A percentile compares a stretch with the other conserved stretches of the same genome.
These are phyloP conservation scores for Cubamyces sp. DNA, from an alignment of 768 basidiomycete species.

Conservation along the genomic window DNA sequence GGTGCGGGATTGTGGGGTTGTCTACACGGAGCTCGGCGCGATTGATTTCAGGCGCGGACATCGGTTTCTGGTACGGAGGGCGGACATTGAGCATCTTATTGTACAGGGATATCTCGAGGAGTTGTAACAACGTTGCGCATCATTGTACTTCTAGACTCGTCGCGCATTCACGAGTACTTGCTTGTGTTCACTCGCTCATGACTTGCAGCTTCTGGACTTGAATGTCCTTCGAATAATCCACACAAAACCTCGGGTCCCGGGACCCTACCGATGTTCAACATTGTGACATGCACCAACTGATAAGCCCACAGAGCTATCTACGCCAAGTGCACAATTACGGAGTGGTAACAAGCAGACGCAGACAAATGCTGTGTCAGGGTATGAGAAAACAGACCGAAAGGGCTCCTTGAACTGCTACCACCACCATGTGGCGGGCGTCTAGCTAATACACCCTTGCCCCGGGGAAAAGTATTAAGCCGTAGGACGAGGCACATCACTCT, in stretches of 20 bases:
- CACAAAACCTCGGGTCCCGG: conserved; percentile 1
- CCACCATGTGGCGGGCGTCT: too few species aligned
- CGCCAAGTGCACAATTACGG: conserved; percentile 15
- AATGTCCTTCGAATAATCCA: not conserved
- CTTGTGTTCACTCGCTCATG: too few species aligned
- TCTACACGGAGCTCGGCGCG: conserved; percentile 89
- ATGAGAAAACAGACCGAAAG: conserved; percentile 13
- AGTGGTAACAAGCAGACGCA: conserved; percentile 4
- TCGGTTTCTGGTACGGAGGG: conserved; percentile 83
- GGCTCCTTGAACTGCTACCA: too few species aligned
- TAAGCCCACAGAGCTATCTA: conserved; percentile 26
- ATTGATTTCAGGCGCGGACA: conserved; percentile 91
- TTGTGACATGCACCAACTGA: conserved; percentile 13
- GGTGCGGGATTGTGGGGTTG: conserved; percentile 85
- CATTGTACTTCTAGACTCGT: not conserved
- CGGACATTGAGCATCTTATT: conserved; percentile 93
- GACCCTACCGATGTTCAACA: conserved; percentile 20
- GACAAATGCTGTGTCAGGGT: conserved; percentile 4
- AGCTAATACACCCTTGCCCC: too few species aligned
- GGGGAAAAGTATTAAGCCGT: too few species aligned
- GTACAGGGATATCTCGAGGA: conserved; percentile 93
- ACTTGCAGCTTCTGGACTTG: too few species aligned
- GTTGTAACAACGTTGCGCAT: conserved; percentile 44
- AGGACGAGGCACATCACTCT: too few species aligned
- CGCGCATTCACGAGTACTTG: too few species aligned